phyloP scores from a whole-genome alignment of 1,284 basidiomycete genomes.

The Irpex sp. region DNA sequence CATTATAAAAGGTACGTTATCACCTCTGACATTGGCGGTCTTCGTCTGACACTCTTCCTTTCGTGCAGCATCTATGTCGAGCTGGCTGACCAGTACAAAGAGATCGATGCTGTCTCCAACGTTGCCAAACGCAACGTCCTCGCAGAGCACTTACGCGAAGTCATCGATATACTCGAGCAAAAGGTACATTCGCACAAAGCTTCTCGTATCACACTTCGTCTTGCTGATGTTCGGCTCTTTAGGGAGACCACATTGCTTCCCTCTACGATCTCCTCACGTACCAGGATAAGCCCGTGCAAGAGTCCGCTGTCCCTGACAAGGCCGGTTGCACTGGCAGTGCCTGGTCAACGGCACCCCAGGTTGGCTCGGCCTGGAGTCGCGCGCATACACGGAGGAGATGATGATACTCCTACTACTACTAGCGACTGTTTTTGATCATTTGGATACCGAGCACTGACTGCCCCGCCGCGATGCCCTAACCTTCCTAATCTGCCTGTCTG shows the following conservation, averaged over 20 bases:
- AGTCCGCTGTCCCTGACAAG: neutral
- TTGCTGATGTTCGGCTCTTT: neutral
- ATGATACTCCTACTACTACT: neutral
- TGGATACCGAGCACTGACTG: too few relatives aligned
- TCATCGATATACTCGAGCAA: constrained; percentile 84
- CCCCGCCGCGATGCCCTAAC: too few relatives aligned
- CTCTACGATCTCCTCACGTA: constrained; percentile 78
- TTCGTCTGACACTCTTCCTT: constrained; percentile 11
- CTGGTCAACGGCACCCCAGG: neutral
- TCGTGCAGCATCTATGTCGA: constrained; percentile 77
- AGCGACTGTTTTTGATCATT: too few relatives aligned
- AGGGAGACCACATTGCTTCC: constrained; percentile 88
- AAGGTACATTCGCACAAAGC: constrained; percentile 51
- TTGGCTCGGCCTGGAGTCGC: neutral
- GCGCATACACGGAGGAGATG: neutral
- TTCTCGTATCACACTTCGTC: neutral
- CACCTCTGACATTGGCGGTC: constrained; percentile 1
- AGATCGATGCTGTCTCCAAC: constrained; percentile 80
- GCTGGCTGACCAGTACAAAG: constrained; percentile 86
- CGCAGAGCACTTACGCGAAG: constrained; percentile 82
- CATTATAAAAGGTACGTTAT: constrained; percentile 80
- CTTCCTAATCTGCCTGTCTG: too few relatives aligned
- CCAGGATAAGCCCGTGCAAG: constrained; percentile 53
- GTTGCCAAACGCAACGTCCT: constrained; percentile 76
- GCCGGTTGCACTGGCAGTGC: neutral